These are phyloP conservation scores for Vitis hybrid DNA, from an alignment of 177 flowering plant species.

Conservation along the genomic window DNA sequence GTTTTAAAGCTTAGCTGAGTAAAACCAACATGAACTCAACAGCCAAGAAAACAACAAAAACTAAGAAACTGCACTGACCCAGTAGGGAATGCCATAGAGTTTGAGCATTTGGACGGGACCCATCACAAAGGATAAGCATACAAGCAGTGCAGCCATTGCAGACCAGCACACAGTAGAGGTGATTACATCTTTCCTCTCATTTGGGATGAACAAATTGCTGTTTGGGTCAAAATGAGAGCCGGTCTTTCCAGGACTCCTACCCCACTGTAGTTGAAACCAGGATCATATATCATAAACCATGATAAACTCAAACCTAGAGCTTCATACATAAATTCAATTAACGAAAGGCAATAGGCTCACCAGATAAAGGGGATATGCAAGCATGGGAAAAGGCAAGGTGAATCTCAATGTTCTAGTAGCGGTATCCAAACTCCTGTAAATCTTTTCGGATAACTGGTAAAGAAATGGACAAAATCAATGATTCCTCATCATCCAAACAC, in stretches of 20 bases:
- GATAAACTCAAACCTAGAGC: not conserved
- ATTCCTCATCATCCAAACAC: not conserved
- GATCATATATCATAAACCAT: not conserved
- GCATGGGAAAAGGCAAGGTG: conserved; percentile 61
- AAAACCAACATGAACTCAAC: not conserved
- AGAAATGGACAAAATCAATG: not conserved
- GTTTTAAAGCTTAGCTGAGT: not conserved
- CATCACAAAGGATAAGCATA: conserved; percentile 46
- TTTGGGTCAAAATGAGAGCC: conserved; percentile 70
- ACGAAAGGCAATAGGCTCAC: conserved; percentile 28
- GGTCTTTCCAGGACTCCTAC: conserved; percentile 67
- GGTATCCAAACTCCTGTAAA: conserved; percentile 47
- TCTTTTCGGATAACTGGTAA: conserved; percentile 53
- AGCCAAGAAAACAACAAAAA: not conserved
- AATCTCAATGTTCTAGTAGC: conserved; percentile 42
- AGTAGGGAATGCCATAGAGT: conserved; percentile 64
- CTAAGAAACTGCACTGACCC: conserved; percentile 29
- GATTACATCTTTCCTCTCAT: conserved; percentile 56
- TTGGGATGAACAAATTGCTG: conserved; percentile 61
- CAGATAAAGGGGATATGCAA: conserved; percentile 71
- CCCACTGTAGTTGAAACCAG: conserved; percentile 39
- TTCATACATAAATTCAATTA: not conserved
- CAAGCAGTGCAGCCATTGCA: conserved; percentile 62
- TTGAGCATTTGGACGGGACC: conserved; percentile 70
- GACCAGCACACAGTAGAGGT: conserved; percentile 65